Evolutionary conservation across 805 yeast species (phyloP).

Genomic region (Cyberlindnera xishuangbannaensis): DNA sequence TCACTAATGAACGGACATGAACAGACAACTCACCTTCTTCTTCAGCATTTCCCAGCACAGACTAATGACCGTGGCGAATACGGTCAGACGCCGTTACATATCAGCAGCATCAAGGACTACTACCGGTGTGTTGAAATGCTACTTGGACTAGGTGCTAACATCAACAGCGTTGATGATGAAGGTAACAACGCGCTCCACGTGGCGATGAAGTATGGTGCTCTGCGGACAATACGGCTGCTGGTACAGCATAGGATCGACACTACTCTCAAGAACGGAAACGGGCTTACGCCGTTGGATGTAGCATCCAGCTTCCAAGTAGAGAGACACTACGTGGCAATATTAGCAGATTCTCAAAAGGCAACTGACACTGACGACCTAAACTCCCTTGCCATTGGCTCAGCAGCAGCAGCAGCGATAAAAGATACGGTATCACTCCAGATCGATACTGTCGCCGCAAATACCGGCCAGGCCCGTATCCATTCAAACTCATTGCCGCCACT

Average conservation of each 20-base stretch:
- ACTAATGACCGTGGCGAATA: slow-evolving; percentile 41
- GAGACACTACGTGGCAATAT: slow-evolving; percentile 29
- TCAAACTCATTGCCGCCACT: slow-evolving; percentile 28
- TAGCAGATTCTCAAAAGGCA: slow-evolving; percentile 6
- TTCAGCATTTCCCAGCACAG: slow-evolving; percentile 56
- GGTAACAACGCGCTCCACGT: slow-evolving; percentile 85
- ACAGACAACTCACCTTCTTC: slow-evolving; percentile 65
- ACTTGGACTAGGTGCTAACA: slow-evolving; percentile 71
- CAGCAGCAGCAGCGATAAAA: no score
- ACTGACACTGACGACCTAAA: slow-evolving; percentile 4
- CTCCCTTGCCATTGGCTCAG: slow-evolving; percentile 2
- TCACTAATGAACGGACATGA: slow-evolving; percentile 60
- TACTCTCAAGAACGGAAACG: slow-evolving; percentile 44
- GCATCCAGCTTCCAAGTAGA: slow-evolving; percentile 49
- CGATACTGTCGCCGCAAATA: not conserved
- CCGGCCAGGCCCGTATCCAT: slow-evolving; percentile 15
- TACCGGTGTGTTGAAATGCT: slow-evolving; percentile 59
- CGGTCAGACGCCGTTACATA: slow-evolving; percentile 64
- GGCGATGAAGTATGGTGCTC: slow-evolving; percentile 67
- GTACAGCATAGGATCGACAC: slow-evolving; percentile 45
- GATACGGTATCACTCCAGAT: no score
- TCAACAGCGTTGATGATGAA: slow-evolving; percentile 60
- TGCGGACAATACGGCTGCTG: slow-evolving; percentile 49
- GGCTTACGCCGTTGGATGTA: slow-evolving; percentile 62
- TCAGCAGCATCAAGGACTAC: slow-evolving; percentile 55